Conservation (phyloP, 2,329 filamentous ascomycete genomes). For the Exophiala viscosa region DNA sequence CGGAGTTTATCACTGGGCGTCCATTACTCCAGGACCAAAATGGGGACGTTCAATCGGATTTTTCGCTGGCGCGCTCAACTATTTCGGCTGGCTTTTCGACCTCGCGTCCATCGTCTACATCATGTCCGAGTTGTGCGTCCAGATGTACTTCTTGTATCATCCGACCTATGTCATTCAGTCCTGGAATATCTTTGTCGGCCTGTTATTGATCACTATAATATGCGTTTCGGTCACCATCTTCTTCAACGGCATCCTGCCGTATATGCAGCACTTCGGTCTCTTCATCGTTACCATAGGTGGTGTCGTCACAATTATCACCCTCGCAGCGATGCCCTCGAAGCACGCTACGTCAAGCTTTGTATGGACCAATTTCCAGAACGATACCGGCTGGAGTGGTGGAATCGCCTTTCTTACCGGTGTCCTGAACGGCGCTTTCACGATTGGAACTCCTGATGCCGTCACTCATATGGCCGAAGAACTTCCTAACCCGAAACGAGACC, state of each 20-base stretch:
- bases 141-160: conserved; percentile 60
- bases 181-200: conserved; percentile 58
- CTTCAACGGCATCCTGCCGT: conserved; percentile 42
- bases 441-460: conserved; percentile 63
- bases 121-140: conserved; percentile 54
- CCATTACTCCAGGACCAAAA: conserved; percentile 53
- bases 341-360: conserved; percentile 15
- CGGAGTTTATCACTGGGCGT: conserved; percentile 60
- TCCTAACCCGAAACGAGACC: conserved; percentile 57
- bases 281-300: conserved; percentile 47
- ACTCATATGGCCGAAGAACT: conserved; percentile 65
- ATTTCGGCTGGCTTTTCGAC: conserved; percentile 57
- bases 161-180: conserved; percentile 39
- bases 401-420: conserved; percentile 39
- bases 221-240: conserved; percentile 47
- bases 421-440: conserved; percentile 66
- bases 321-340: conserved; percentile 16
- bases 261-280: conserved; percentile 37
- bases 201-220: conserved; percentile 48
- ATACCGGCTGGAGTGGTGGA: conserved; percentile 26
- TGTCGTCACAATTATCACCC: conserved; percentile 46
- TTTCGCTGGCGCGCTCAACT: conserved; percentile 46
- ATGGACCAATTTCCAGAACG: conserved; percentile 24
- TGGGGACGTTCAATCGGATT: conserved; percentile 51
- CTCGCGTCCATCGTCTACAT: conserved; percentile 58